phyloP scores from a whole-genome alignment of 768 basidiomycete species.

The Scleroderma citrinum region DNA sequence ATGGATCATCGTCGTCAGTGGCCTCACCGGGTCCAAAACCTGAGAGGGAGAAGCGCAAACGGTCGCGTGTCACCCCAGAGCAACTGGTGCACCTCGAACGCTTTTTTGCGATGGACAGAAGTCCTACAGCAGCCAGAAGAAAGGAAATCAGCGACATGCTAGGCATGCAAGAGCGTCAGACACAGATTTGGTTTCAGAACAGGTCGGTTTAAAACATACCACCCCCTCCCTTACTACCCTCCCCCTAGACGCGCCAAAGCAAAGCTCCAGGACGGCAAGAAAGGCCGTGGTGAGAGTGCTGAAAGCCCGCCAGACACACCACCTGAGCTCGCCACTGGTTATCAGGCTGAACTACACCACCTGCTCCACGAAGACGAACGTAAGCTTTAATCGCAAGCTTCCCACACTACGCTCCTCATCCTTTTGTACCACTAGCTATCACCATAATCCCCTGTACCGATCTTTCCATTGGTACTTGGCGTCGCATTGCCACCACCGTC shows the following conservation, averaged over 20 bases:
- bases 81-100: constrained; percentile 73
- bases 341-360: constrained; percentile 54
- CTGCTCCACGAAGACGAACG: constrained; percentile 75
- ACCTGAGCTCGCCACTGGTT: constrained; percentile 45
- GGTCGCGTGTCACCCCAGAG: constrained; percentile 73
- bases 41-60: constrained; percentile 59
- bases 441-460: constrained; percentile 72
- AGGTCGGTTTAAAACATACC: constrained; percentile 31
- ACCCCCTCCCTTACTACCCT: constrained; percentile 1
- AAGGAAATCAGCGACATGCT: constrained; percentile 69
- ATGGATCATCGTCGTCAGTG: constrained; percentile 20
- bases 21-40: constrained; percentile 22
- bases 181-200: constrained; percentile 89
- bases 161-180: constrained; percentile 83
- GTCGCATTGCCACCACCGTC: constrained; percentile 54
- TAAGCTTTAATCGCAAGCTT: constrained; percentile 33
- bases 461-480: constrained; percentile 73
- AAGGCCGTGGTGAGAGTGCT: constrained; percentile 29
- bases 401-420: not conserved
- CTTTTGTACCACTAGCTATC: constrained; percentile 41
- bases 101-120: constrained; percentile 62
- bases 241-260: constrained; percentile 69
- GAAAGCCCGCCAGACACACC: constrained; percentile 42
- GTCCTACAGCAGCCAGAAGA: constrained; percentile 64
- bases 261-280: constrained; percentile 62